These are phyloP conservation scores for Catenaria anguillulae DNA, from an alignment of 371 early-diverging fungal species.

Conservation along the genomic window DNA sequence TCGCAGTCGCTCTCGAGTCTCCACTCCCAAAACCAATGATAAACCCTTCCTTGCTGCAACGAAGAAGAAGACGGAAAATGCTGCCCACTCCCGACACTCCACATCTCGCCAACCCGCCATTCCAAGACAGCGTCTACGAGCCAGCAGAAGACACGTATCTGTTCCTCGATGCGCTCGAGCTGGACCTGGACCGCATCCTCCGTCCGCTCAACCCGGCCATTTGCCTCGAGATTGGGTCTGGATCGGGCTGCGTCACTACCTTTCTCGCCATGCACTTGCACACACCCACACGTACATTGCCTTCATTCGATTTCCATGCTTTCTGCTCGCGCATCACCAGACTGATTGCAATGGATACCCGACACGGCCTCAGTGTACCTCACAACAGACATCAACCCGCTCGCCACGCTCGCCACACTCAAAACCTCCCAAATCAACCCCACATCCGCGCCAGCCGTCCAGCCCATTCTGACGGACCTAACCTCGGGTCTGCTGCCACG, in stretches of 20 bases:
- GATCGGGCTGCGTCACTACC: slow-evolving; percentile 72
- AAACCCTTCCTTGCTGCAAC: too few relatives aligned
- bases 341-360: slow-evolving; percentile 9
- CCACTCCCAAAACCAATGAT: too few relatives aligned
- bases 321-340: background rate
- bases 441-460: background rate
- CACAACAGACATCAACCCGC: slow-evolving; percentile 70
- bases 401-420: slow-evolving; percentile 23
- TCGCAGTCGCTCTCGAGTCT: too few relatives aligned
- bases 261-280: slow-evolving; percentile 40
- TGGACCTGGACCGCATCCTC: slow-evolving; percentile 40
- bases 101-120: slow-evolving; percentile 43
- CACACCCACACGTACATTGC: background rate
- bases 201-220: slow-evolving; percentile 35
- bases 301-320: background rate
- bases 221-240: slow-evolving; percentile 80
- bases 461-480: background rate
- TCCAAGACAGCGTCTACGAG: slow-evolving; percentile 64
- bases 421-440: too few relatives aligned
- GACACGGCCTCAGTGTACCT: slow-evolving; percentile 30
- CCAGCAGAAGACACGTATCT: slow-evolving; percentile 94
- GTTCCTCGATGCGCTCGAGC: slow-evolving; percentile 78
- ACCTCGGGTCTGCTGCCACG: slow-evolving; percentile 27
- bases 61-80: too few relatives aligned
- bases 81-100: slow-evolving; percentile 58